Percentiles rank a stretch among this genome's conserved stretches.
Evolutionary conservation across 148 eudicot species (phyloP).

Genomic region (Amaranthus cruentus): DNA sequence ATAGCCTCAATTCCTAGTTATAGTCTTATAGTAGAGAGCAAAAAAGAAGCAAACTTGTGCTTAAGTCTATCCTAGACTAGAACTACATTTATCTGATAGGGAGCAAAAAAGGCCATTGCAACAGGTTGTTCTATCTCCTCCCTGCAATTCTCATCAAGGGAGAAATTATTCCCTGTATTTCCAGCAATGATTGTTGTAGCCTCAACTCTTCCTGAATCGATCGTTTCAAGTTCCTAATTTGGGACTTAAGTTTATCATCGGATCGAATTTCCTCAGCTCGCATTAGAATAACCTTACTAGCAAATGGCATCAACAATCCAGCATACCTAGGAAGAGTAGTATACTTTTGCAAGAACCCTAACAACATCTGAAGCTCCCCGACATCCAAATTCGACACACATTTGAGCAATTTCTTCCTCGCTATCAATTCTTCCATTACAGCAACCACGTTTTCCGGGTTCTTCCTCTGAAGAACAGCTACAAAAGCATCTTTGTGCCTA

Average conservation of each 20-base stretch:
- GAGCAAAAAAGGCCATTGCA: too few species aligned
- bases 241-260: constrained; percentile 43
- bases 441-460: constrained; percentile 70
- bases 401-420: constrained; percentile 64
- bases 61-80: too few species aligned
- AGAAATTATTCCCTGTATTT: constrained; percentile 85
- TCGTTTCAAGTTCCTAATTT: constrained; percentile 63
- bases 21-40: too few species aligned
- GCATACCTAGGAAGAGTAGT: constrained; percentile 68
- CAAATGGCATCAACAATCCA: constrained; percentile 56
- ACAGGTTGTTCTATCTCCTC: constrained; percentile 33
- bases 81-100: too few species aligned
- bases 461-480: constrained; percentile 59
- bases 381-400: constrained; percentile 59
- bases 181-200: constrained; percentile 67
- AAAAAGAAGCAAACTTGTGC: too few species aligned
- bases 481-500: constrained; percentile 89
- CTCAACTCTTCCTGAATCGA: constrained; percentile 72
- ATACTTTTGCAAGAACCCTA: constrained; percentile 65
- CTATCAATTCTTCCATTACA: constrained; percentile 89
- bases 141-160: constrained; percentile 84
- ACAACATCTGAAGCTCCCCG: constrained; percentile 65
- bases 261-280: constrained; percentile 64
- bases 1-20: too few species aligned
- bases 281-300: constrained; percentile 65